Base-by-base conservation (phyloP, 768 basidiomycete species). In the Exsudoporus frostii region DNA sequence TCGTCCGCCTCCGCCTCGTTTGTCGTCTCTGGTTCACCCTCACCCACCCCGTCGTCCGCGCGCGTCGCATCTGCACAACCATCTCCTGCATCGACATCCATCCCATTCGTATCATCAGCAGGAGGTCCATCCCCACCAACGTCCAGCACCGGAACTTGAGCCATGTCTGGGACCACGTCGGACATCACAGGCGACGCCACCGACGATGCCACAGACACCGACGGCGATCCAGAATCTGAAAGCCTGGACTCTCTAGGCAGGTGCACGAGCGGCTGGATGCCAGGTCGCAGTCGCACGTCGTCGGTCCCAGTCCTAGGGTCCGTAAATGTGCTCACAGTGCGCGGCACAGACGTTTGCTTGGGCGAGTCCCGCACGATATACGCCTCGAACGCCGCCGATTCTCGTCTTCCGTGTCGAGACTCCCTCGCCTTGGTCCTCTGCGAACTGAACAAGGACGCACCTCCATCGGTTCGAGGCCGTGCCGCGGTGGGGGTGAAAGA, bases 281-380 rank as follows among this genome's bases (percentile, higher is more conserved):
- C 20, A 30, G 19, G 20, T 10, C 1, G 13, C n/a, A 20, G 7
- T 11, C 4, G 42, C 30, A 25, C 29, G 5, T 54, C 41, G 3
- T 36, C 32, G 2, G 17, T 17, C 8, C 48, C 29, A 2, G 15
- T 20, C 27, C 7, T 17, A 1, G 17, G 17, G 24, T n/a, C 30
- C 15, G 10, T 7, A 11, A 27, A 20, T 3, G 36, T 24, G n/a
- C 6, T 6, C 11, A 2, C 27, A 4, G 0, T 5, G 7, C 7
- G 27, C 2, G 13, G 2, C 9, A 4, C 27, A 10, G n/a, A 1
- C 17, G 13, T 11, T 34, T n/a, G 37, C 50, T 11, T 51, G 10
- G 50, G 48, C 19, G 52, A 34, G 8, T 50, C 37, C 24, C 53
- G 56, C 17, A 65, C 51, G 9, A 65, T 64, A 40, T 36, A 66